A percentile compares a stretch with the other conserved stretches of the same genome.
phyloP scores from a whole-genome alignment of 495 filamentous ascomycete genomes.

The Podospora pseudopauciseta region DNA sequence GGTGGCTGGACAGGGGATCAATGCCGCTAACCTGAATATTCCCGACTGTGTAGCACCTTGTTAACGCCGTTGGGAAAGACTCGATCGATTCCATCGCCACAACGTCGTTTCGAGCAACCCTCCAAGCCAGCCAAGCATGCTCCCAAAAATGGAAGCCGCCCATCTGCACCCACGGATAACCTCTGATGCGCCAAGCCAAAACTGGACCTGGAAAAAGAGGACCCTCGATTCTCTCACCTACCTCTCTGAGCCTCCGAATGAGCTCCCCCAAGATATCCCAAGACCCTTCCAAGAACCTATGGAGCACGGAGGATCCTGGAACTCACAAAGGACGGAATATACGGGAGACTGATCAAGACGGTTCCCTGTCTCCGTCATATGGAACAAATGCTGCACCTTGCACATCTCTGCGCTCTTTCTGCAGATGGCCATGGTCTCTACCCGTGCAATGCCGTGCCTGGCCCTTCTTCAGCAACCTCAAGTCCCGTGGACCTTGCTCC shows the following conservation, averaged over 20 bases:
- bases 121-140: constrained; percentile 4
- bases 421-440: neutral
- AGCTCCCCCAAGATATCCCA: neutral
- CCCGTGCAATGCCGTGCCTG: neutral
- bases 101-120: neutral
- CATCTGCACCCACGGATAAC: neutral
- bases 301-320: neutral
- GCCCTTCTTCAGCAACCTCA: constrained; percentile 7
- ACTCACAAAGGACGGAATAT: neutral
- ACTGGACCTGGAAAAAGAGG: neutral
- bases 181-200: constrained; percentile 5
- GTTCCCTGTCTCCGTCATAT: neutral
- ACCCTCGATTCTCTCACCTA: neutral
- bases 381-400: neutral
- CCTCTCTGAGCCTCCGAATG: neutral
- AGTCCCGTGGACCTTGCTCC: constrained; percentile 16
- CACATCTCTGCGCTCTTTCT: neutral
- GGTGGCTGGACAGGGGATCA: neutral
- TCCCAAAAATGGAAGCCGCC: constrained; percentile 10
- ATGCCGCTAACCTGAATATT: constrained; percentile 3
- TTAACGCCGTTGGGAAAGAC: neutral
- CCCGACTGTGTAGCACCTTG: constrained; percentile 5
- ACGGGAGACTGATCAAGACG: neutral
- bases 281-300: neutral
- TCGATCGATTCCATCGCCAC: constrained; percentile 2